phyloP scores from a whole-genome alignment of 306 rosid species.

The Fagus crenata region DNA sequence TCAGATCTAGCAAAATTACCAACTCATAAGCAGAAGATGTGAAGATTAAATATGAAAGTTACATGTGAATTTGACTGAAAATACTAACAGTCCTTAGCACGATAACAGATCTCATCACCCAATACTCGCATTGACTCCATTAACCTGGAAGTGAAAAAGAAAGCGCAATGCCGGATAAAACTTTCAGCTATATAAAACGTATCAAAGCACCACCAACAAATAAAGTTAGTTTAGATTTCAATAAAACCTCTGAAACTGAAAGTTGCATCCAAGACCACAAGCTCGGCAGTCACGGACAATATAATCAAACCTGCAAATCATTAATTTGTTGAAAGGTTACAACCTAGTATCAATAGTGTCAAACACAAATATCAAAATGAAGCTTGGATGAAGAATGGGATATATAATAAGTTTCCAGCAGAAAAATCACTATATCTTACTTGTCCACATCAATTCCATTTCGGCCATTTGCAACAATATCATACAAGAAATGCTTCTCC shows the following conservation, averaged over 20 bases:
- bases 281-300: constrained; percentile 88
- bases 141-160: constrained; percentile 52
- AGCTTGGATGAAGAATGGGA: constrained; percentile 8
- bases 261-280: constrained; percentile 89
- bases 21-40: constrained; percentile 31
- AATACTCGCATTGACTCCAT: constrained; percentile 87
- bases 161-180: constrained; percentile 23
- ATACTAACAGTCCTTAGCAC: constrained; percentile 80
- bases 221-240: constrained; percentile 23
- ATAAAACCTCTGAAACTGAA: constrained; percentile 72
- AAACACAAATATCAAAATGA: constrained; percentile 12
- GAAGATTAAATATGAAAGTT: constrained; percentile 22
- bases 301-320: constrained; percentile 82
- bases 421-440: constrained; percentile 43
- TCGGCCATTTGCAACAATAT: constrained; percentile 96
- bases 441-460: constrained; percentile 99
- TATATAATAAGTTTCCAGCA: constrained; percentile 6
- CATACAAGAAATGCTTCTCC: constrained; percentile 82
- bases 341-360: neutral
- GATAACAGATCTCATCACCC: constrained; percentile 91
- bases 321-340: constrained; percentile 30
- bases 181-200: constrained; percentile 12
- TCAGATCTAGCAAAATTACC: constrained; percentile 58
- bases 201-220: constrained; percentile 2
- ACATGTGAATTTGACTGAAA: constrained; percentile 16